A percentile compares a stretch with the other conserved stretches of the same genome.
Evolutionary conservation across 352 stramenopile species (phyloP).

Genomic region (Globisporangium middletonii): DNA sequence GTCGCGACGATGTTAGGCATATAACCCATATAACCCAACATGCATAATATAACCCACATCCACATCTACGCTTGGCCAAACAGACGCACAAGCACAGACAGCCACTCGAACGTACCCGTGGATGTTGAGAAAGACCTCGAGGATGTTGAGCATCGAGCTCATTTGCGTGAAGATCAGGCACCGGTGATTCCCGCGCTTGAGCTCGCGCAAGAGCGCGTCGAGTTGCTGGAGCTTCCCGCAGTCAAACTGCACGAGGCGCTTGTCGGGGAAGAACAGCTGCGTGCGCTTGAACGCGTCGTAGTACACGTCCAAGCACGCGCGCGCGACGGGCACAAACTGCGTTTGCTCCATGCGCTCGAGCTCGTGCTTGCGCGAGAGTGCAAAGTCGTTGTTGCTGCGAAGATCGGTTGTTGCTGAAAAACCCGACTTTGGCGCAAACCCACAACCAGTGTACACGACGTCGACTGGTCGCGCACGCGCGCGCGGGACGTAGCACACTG

Average conservation of each 20-base stretch:
- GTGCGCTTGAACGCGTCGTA: constrained; percentile 67
- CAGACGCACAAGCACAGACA: neutral
- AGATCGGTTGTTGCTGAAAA: neutral
- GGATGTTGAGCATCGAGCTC: constrained; percentile 99
- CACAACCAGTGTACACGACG: constrained; percentile 33
- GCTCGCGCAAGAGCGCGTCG: constrained; percentile 89
- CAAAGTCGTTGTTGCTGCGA: constrained; percentile 10
- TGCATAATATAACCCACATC: neutral
- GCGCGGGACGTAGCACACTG: constrained; percentile 71
- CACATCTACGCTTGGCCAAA: neutral
- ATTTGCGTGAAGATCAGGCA: constrained; percentile 98
- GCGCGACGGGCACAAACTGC: constrained; percentile 24
- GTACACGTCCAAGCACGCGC: constrained; percentile 34
- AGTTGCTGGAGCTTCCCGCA: constrained; percentile 91
- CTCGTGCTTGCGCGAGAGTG: constrained; percentile 29
- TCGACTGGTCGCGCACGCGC: constrained; percentile 35
- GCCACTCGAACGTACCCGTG: constrained; percentile 56
- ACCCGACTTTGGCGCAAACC: constrained; percentile 20
- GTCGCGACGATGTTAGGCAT: neutral
- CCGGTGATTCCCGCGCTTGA: constrained; percentile 93
- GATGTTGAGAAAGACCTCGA: constrained; percentile 98
- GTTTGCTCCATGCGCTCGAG: constrained; percentile 18
- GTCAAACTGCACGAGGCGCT: constrained; percentile 97
- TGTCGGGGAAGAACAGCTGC: constrained; percentile 96
- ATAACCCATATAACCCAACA: neutral